These are phyloP conservation scores for Cercospora beticola DNA, from an alignment of 2,329 filamentous ascomycete genomes.

Conservation along the genomic window DNA sequence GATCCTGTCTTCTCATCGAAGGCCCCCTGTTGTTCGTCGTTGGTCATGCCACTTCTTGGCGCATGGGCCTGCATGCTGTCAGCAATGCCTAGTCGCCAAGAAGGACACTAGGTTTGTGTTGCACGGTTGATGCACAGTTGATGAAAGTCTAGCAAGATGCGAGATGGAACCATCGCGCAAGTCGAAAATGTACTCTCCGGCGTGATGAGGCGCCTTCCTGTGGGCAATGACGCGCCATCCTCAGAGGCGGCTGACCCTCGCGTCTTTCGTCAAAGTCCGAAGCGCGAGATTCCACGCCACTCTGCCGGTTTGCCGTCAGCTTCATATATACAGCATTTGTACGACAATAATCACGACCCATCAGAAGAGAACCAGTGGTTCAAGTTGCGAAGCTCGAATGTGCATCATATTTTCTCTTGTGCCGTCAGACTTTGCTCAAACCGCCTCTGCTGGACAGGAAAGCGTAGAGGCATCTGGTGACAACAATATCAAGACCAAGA, in stretches of 20 bases:
- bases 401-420: background rate
- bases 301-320: background rate
- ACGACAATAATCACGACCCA: background rate
- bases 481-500: background rate
- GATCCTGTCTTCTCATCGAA: background rate
- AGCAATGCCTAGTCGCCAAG: background rate
- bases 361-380: background rate
- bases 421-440: background rate
- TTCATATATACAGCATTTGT: background rate
- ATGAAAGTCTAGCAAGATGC: background rate
- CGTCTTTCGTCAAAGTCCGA: background rate
- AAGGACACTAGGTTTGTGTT: background rate
- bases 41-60: background rate
- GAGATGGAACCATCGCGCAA: background rate
- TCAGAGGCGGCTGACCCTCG: background rate
- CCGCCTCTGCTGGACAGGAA: background rate
- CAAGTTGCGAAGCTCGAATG: background rate
- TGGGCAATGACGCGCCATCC: background rate
- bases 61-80: background rate
- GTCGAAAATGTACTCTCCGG: background rate
- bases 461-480: background rate
- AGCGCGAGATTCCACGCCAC: background rate
- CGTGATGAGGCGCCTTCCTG: background rate
- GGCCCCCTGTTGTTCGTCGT: background rate
- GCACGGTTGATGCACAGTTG: background rate